These are phyloP conservation scores for Barnettozyma botsteinii DNA, from an alignment of 805 yeast genomes.

Conservation along the genomic window DNA sequence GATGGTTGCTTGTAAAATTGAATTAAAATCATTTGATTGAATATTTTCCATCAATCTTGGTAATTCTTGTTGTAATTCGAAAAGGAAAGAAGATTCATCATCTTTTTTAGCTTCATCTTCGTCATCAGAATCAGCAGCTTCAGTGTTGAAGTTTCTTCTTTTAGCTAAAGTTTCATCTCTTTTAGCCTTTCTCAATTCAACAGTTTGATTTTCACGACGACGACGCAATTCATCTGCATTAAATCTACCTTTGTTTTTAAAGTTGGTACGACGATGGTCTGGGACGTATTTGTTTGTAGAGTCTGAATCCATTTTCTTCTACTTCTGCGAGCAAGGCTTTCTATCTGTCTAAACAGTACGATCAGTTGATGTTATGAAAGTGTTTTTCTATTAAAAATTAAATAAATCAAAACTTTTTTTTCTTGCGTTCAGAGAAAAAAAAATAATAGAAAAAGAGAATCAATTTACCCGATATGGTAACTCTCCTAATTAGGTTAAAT, in stretches of 20 bases:
- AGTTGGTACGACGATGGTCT: constrained; percentile 94
- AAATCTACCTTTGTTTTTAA: constrained; percentile 90
- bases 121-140: constrained; percentile 46
- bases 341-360: neutral
- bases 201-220: constrained; percentile 95
- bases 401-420: neutral
- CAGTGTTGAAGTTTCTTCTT: constrained; percentile 69
- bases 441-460: neutral
- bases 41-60: constrained; percentile 84
- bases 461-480: neutral
- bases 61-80: constrained; percentile 56
- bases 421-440: constrained; percentile 1
- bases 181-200: constrained; percentile 92
- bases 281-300: constrained; percentile 84
- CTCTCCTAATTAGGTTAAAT: neutral
- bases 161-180: constrained; percentile 92
- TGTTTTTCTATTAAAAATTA: neutral
- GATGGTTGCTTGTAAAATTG: constrained; percentile 82
- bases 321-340: neutral
- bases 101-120: constrained; percentile 30
- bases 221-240: constrained; percentile 95
- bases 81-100: constrained; percentile 38
- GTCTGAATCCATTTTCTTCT: constrained; percentile 60
- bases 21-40: constrained; percentile 66
- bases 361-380: no score